Percentiles rank a stretch among this genome's conserved stretches.
Conservation (phyloP, 768 basidiomycete species). For the Xerocomellus dryophilus region DNA sequence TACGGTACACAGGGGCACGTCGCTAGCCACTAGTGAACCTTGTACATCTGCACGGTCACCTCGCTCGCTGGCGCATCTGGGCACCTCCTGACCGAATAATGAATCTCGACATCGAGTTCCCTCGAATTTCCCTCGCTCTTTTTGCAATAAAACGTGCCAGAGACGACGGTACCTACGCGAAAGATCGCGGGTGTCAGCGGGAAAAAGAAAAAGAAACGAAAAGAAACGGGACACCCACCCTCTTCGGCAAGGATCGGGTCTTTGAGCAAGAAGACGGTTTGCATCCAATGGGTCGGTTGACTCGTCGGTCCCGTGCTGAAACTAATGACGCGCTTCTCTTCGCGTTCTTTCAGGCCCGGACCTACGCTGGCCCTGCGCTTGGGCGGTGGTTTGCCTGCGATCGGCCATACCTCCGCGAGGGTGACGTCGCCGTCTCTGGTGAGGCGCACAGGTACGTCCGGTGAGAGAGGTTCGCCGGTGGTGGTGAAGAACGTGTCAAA, state of each 20-base stretch:
- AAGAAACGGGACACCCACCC: constrained; percentile 44
- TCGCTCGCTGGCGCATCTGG: constrained; percentile 35
- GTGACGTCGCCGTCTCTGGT: constrained; percentile 56
- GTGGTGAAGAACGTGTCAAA: constrained; percentile 92
- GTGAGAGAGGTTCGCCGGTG: constrained; percentile 50
- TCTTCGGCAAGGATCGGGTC: constrained; percentile 75
- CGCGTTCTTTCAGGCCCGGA: constrained; percentile 41
- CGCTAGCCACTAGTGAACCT: constrained; percentile 58
- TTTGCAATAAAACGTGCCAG: constrained; percentile 77
- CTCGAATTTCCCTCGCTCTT: constrained; percentile 81
- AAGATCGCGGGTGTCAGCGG: neutral
- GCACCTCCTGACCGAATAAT: constrained; percentile 54
- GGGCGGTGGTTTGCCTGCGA: constrained; percentile 62
- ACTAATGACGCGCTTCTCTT: constrained; percentile 47
- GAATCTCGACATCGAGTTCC: constrained; percentile 90
- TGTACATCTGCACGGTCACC: constrained; percentile 73
- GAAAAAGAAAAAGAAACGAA: neutral
- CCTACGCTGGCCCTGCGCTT: constrained; percentile 58
- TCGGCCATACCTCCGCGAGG: constrained; percentile 79
- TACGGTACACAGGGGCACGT: neutral
- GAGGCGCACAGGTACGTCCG: constrained; percentile 50
- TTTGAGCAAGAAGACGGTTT: constrained; percentile 82
- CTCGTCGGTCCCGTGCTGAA: constrained; percentile 92
- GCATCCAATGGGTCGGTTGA: constrained; percentile 94
- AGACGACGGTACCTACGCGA: constrained; percentile 61